Base-by-base conservation (phyloP, 139 green algal species). In the Coccomyxa sp. region DNA sequence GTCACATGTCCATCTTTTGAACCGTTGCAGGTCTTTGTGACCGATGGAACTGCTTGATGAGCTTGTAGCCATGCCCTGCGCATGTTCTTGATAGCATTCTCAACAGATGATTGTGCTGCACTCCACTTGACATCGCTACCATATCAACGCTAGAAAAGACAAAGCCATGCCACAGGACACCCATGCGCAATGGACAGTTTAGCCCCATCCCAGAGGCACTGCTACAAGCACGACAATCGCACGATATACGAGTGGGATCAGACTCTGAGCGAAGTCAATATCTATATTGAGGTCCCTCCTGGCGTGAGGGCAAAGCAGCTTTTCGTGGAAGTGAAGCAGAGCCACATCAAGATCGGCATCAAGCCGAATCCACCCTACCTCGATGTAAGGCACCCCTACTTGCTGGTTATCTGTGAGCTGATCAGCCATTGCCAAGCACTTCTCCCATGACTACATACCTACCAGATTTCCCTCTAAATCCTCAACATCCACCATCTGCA, bases 161-260 rank as follows among this genome's bases (percentile, higher is more conserved):
- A 31, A 6, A 64, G 27, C 50, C 50, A 3, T 64, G 50, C 50
- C 2, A 64, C 50, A 64, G 50, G 50, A 64, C 22, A 71, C 64
- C 24, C 24, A 71, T 10, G n/a, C 33, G 29, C 35, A 36, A 22
- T 71, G 64, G 89, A 93, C 9, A 82, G 50, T 22, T 40, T 94
- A 7, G 90, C 90, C 0, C 88, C 90, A 0, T 76, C 72, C 7
- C 40, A 78, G 31, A 79, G 84, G 3, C 91, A 95, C 76, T 35
- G 76, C 12, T 94, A 86, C 70, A 38, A 50, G 14, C 83, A 92
- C 76, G 73, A 88, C 7, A 91, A 89, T 0, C 84, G 85, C 7
- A 78, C 69, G 0, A 78, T 96, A 0, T 98, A 98, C 76, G 90
- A 97, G 79, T 98, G 95, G 95, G 92, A 98, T 18, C 95, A 98